Conservation (phyloP, 495 filamentous ascomycete genomes). For the Poronia punctata region DNA sequence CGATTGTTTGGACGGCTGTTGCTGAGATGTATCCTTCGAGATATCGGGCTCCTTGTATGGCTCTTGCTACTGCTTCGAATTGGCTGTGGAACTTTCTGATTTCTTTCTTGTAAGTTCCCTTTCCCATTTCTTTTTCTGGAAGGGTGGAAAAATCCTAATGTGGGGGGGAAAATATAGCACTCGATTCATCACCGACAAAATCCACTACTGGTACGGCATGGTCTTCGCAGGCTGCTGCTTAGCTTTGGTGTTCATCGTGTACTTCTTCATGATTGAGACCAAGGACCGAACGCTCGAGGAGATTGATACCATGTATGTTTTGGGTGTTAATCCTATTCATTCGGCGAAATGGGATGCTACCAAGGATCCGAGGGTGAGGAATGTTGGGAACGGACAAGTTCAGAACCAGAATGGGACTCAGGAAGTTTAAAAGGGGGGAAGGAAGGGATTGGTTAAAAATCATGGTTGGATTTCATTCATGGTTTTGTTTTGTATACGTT, state of each 20-base stretch:
- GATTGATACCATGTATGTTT: slow-evolving; percentile 80
- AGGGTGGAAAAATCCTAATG: background rate
- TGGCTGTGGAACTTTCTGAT: slow-evolving; percentile 86
- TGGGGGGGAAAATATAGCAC: no score
- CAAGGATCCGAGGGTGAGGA: slow-evolving; percentile 21
- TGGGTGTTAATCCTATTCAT: slow-evolving; percentile 63
- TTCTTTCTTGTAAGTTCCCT: slow-evolving; percentile 34
- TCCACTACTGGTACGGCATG: slow-evolving; percentile 77
- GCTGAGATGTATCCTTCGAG: slow-evolving; percentile 76
- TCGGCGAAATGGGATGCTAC: slow-evolving; percentile 43
- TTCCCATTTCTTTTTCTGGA: background rate
- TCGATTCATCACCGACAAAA: slow-evolving; percentile 65
- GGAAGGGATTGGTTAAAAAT: no score
- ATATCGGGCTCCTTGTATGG: slow-evolving; percentile 70
- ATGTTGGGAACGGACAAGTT: slow-evolving; percentile 4
- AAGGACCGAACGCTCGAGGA: slow-evolving; percentile 49
- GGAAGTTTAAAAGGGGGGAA: no score
- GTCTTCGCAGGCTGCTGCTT: slow-evolving; percentile 73
- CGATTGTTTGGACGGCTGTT: slow-evolving; percentile 73
- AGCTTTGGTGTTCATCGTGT: slow-evolving; percentile 63
- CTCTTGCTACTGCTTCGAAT: slow-evolving; percentile 70
- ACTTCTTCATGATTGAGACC: slow-evolving; percentile 62
- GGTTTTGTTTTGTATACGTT: no score
- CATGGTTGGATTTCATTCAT: no score
- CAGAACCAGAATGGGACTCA: slow-evolving; percentile 5